phyloP scores from a whole-genome alignment of 164 flowering plant species.

The Amborella trichopoda region DNA sequence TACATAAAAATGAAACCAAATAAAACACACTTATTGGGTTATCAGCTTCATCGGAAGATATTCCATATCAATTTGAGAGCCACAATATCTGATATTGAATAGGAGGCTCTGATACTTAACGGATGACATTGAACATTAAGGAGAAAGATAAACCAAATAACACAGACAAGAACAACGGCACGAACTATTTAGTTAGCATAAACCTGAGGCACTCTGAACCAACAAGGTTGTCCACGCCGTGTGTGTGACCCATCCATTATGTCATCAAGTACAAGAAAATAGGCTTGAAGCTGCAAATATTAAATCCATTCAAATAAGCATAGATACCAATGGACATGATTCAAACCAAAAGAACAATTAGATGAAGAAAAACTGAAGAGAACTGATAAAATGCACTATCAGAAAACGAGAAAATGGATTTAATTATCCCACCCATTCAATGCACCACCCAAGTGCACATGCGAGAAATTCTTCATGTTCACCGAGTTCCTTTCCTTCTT shows the following conservation, averaged over 20 bases:
- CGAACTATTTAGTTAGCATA: conserved; percentile 3
- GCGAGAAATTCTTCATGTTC: conserved; percentile 68
- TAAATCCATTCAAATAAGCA: background rate
- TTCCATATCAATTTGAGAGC: no score
- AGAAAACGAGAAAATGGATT: background rate
- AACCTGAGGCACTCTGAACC: conserved; percentile 81
- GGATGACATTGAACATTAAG: no score
- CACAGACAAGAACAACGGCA: no score
- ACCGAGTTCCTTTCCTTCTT: conserved; percentile 54
- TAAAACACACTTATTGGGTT: no score
- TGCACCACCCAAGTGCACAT: conserved; percentile 87
- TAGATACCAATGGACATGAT: background rate
- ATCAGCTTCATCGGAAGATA: no score
- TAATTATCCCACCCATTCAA: conserved; percentile 68
- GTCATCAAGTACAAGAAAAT: conserved; percentile 94
- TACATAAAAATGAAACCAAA: no score
- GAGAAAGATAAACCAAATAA: no score
- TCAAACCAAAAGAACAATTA: background rate
- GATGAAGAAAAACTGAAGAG: background rate
- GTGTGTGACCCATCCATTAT: conserved; percentile 87
- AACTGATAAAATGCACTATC: background rate
- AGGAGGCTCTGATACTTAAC: no score
- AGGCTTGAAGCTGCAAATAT: conserved; percentile 81
- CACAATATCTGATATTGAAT: no score
- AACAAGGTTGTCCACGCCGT: conserved; percentile 89